A percentile compares a stretch with the other conserved stretches of the same genome.
Conservation (phyloP, 164 flowering plant species). For the Vitis vinifera region DNA sequence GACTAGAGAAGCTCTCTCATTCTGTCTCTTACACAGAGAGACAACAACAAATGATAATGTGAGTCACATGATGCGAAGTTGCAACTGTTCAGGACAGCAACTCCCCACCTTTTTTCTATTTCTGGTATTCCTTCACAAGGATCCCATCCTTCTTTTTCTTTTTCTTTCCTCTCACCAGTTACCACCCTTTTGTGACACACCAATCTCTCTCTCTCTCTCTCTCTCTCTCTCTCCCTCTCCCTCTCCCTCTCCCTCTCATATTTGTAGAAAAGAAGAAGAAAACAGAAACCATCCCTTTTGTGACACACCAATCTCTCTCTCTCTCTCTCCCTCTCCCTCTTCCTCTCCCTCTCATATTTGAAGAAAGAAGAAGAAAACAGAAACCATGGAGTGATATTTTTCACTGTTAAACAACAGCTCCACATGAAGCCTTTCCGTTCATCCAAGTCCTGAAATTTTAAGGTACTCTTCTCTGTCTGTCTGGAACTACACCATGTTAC, state of each 20-base stretch:
- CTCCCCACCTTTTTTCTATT: not conserved
- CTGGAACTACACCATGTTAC: too few relatives aligned
- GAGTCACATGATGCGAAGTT: constrained; percentile 15
- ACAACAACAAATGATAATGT: constrained; percentile 2
- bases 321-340: not conserved
- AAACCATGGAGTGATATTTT: too few relatives aligned
- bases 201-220: not conserved
- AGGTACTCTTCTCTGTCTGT: too few relatives aligned
- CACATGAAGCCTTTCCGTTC: too few relatives aligned
- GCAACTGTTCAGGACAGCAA: constrained; percentile 7
- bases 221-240: too few relatives aligned
- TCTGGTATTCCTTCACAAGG: constrained; percentile 15
- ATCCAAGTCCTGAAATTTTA: too few relatives aligned
- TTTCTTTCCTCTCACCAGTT: not conserved
- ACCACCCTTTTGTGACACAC: not conserved
- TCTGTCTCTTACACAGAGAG: constrained; percentile 5
- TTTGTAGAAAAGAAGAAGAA: too few relatives aligned
- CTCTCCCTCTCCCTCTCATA: too few relatives aligned
- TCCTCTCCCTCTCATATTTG: too few relatives aligned
- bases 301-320: not conserved
- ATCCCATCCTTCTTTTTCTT: not conserved
- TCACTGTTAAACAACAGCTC: too few relatives aligned
- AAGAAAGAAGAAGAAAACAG: too few relatives aligned
- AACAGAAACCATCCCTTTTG: not conserved
- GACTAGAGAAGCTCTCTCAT: too few relatives aligned